Base-by-base conservation (phyloP, 345 rosid genomes). In the Bruguiera parviflora region DNA sequence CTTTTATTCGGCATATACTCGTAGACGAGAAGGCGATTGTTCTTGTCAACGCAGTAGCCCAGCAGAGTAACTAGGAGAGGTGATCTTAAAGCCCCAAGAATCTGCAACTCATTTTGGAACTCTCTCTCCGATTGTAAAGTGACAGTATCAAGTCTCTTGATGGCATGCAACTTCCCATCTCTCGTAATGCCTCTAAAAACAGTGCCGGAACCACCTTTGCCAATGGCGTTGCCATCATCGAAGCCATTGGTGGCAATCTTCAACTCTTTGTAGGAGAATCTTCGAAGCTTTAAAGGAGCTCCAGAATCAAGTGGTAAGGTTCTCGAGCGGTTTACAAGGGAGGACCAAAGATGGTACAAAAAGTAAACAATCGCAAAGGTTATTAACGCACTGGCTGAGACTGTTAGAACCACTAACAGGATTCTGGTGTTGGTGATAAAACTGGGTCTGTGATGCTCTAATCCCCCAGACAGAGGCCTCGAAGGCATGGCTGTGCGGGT, bases 171-270 rank as follows among this genome's bases (percentile, higher is more conserved):
- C 79, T 88, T 95, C 21, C 99, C 98, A 61, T 90, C 92, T 73
- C 75, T 80, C 0, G 82, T 79, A 75, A 87, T 84, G 80, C 98
- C 96, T 73, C 87, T 78, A 69, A 88, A 95, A 8, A 95, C 99
- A 32, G 99, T 95, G 22, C 88, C 99, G 2, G 99, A 90, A 2
- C 99, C 99, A n/a, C 99, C 99, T 82, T 87, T 92, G 3, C 99
- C 99, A 1, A 94, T 83, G 59, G 88, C 65, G 68, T 91, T 91
- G 22, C 78, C 76, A 8, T 81, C 92, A 70, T 84, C 78, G 68
- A 94, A 94, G 59, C 87, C 90, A 71, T 81, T 74, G 25, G 99
- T 90, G 29, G 98, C 98, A 56, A 80, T 62, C 73, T 81, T 92
- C 20, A 95, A 84, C 72, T 92, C 94, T 31, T 80, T 87, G 96